Percentiles rank a stretch among this genome's conserved stretches.
phyloP scores from a whole-genome alignment of 106 monocot genomes.

The Dioscorea zingiberensis region DNA sequence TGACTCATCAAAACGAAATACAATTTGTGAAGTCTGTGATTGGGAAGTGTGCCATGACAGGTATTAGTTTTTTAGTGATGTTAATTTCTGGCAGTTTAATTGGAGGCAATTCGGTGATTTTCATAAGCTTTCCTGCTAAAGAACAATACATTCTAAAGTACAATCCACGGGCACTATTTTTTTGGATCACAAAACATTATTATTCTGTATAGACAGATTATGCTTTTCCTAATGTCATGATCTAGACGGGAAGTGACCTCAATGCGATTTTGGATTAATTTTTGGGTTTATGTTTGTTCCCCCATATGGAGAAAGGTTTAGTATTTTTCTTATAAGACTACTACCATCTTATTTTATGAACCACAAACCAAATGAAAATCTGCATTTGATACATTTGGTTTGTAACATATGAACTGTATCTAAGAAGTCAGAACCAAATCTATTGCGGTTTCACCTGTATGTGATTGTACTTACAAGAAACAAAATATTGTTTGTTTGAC shows the following conservation, averaged over 20 bases:
- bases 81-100: neutral
- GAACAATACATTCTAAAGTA: neutral
- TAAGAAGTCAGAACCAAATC: too few relatives aligned
- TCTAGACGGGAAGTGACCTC: neutral
- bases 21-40: slow-evolving; percentile 30
- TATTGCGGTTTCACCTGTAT: too few relatives aligned
- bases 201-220: neutral
- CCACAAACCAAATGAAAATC: too few relatives aligned
- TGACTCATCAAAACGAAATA: slow-evolving; percentile 42
- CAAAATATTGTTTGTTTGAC: too few relatives aligned
- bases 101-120: neutral
- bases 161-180: neutral
- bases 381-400: too few relatives aligned
- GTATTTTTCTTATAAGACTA: too few relatives aligned
- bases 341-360: too few relatives aligned
- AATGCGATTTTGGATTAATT: too few relatives aligned
- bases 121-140: neutral
- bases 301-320: too few relatives aligned
- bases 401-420: too few relatives aligned
- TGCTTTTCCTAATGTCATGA: neutral
- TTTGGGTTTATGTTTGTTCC: too few relatives aligned
- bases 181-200: neutral
- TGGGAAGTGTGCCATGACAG: slow-evolving; percentile 26
- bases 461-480: too few relatives aligned
- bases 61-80: slow-evolving; percentile 11